phyloP scores from a whole-genome alignment of 495 filamentous ascomycete species.

The Xylaria castorea region DNA sequence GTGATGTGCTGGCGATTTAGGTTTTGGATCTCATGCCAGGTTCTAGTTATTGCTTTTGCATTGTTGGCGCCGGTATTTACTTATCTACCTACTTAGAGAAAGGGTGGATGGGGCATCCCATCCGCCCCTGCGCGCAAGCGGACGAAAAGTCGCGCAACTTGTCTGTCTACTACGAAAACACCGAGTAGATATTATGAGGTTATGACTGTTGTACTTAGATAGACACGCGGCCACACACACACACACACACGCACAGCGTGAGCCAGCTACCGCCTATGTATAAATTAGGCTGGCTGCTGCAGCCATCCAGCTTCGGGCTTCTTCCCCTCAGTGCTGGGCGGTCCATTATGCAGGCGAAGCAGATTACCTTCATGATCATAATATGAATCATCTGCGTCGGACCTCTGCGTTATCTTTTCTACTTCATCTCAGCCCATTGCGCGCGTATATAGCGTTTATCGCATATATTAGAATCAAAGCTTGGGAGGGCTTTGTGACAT shows the following conservation, averaged over 20 bases:
- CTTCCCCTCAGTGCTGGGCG: not conserved
- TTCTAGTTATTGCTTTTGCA: constrained; percentile 11
- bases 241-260: too few relatives aligned
- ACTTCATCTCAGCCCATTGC: not conserved
- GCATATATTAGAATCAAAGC: not conserved
- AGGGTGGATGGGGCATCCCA: not conserved
- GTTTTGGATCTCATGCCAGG: not conserved
- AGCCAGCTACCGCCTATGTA: not conserved
- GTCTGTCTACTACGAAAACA: not conserved
- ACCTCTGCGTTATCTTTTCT: not conserved
- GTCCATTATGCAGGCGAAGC: not conserved
- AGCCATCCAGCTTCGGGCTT: not conserved
- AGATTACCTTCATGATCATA: not conserved
- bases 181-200: not conserved
- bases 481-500: too few relatives aligned
- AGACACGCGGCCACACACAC: constrained; percentile 2
- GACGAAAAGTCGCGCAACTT: not conserved
- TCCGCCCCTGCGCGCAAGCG: not conserved
- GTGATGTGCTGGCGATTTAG: constrained; percentile 6
- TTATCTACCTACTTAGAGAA: not conserved
- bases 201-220: not conserved
- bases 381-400: not conserved
- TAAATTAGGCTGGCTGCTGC: not conserved
- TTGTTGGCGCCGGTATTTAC: constrained; percentile 1
- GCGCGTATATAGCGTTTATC: not conserved